A percentile compares a stretch with the other conserved stretches of the same genome.
phyloP scores from a whole-genome alignment of 176 grass and related monocot species.

The Phoenix roebelenii region DNA sequence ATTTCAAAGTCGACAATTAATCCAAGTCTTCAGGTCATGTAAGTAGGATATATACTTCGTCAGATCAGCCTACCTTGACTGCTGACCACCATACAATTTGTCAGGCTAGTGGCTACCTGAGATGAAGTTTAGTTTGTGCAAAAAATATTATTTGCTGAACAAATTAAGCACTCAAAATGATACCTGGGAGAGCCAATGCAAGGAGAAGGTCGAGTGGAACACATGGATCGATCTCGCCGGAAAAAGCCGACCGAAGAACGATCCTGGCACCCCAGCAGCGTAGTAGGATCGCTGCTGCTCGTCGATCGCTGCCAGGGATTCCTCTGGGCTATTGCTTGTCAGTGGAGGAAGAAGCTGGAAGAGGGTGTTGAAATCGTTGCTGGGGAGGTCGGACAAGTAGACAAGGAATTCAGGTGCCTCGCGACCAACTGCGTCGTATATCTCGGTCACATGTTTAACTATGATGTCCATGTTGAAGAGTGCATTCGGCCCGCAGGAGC shows the following conservation, averaged over 20 bases:
- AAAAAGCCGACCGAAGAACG: conserved; percentile 8
- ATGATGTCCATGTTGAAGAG: conserved; percentile 1
- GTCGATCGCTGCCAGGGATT: not conserved
- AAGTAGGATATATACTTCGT: too few species aligned
- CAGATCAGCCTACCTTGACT: too few species aligned
- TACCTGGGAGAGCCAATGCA: conserved; percentile 13
- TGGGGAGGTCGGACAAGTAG: conserved; percentile 11
- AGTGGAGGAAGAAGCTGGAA: conserved; percentile 7
- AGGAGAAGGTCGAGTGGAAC: conserved; percentile 11
- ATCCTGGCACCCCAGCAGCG: conserved; percentile 1
- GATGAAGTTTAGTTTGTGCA: too few species aligned
- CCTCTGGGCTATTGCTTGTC: not conserved
- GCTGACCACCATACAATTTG: too few species aligned
- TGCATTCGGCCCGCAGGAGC: conserved; percentile 2
- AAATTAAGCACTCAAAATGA: not conserved
- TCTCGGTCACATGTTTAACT: not conserved
- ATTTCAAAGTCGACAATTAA: too few species aligned
- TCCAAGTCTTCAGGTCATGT: too few species aligned
- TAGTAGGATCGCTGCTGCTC: not conserved
- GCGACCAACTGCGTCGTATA: not conserved
- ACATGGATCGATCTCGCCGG: not conserved
- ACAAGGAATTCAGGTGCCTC: conserved; percentile 2
- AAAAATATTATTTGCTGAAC: not conserved
- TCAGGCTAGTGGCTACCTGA: too few species aligned
- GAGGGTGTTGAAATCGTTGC: conserved; percentile 13